A percentile compares a stretch with the other conserved stretches of the same genome.
phyloP scores from a whole-genome alignment of 2,329 filamentous ascomycete genomes.

The Alternaria gansuensis region DNA sequence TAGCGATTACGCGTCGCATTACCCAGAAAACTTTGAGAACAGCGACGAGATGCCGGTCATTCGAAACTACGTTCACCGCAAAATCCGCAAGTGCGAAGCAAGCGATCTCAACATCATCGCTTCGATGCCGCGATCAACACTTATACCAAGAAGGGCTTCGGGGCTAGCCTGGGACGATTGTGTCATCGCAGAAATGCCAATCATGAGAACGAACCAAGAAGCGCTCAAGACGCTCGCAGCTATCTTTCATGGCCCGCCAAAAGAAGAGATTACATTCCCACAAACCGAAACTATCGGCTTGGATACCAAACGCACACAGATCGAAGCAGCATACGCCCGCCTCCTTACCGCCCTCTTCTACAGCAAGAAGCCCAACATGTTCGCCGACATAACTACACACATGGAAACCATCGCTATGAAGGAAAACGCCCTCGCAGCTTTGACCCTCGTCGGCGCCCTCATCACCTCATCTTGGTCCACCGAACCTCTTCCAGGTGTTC shows the following conservation, averaged over 20 bases:
- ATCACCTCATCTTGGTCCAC: conserved; percentile 64
- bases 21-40: conserved; percentile 64
- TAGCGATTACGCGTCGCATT: conserved; percentile 63
- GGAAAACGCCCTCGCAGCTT: conserved; percentile 64
- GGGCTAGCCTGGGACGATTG: conserved; percentile 49
- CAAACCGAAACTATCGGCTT: conserved; percentile 36
- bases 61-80: conserved; percentile 58
- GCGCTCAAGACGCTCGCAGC: conserved; percentile 64
- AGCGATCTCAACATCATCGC: conserved; percentile 67
- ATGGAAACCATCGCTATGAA: conserved; percentile 67
- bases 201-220: conserved; percentile 62
- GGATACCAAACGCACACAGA: conserved; percentile 48
- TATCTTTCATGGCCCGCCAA: conserved; percentile 64
- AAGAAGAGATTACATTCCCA: conserved; percentile 51
- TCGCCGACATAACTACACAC: conserved; percentile 61
- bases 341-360: conserved; percentile 65
- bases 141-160: conserved; percentile 57
- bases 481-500: conserved; percentile 52
- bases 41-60: conserved; percentile 57
- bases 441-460: conserved; percentile 62
- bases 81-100: conserved; percentile 63
- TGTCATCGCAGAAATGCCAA: conserved; percentile 61
- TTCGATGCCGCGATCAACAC: conserved; percentile 63
- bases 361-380: conserved; percentile 60
- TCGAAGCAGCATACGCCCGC: conserved; percentile 63